Percentiles rank a stretch among this genome's conserved stretches.
Evolutionary conservation across 2,329 filamentous ascomycete genomes (phyloP).

Genomic region (Alternaria atra): DNA sequence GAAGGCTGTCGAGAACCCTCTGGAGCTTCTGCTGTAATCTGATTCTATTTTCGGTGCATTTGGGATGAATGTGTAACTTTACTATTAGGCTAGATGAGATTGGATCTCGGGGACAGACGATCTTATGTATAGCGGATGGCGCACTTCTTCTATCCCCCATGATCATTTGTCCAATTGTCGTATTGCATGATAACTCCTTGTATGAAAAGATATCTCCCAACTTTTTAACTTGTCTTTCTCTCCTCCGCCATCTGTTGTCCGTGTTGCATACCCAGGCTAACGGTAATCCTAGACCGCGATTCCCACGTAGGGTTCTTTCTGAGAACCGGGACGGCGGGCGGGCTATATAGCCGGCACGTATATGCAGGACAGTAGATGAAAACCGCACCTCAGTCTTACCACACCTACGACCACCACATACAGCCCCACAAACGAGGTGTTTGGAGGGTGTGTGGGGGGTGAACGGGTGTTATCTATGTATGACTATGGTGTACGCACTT

Average conservation of each 20-base stretch:
- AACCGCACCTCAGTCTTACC: not conserved
- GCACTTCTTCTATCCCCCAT: constrained; percentile 26
- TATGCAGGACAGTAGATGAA: constrained; percentile 11
- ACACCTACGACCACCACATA: not conserved
- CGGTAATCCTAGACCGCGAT: not conserved
- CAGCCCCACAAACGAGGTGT: constrained; percentile 2
- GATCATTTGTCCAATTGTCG: constrained; percentile 16
- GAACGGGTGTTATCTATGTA: not conserved
- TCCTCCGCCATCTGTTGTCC: not conserved
- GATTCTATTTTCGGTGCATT: constrained; percentile 21
- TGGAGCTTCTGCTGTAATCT: constrained; percentile 85
- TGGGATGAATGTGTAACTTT: constrained; percentile 33
- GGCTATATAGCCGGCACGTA: constrained; percentile 5
- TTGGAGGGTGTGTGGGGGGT: not conserved
- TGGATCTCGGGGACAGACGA: constrained; percentile 22
- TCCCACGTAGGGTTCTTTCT: not conserved
- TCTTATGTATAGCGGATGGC: constrained; percentile 46
- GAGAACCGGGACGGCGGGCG: not conserved
- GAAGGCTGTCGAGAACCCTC: constrained; percentile 96
- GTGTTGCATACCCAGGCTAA: not conserved
- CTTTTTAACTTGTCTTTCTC: constrained; percentile 6
- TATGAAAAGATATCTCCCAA: constrained; percentile 27
- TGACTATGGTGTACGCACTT: not conserved
- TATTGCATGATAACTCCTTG: constrained; percentile 22
- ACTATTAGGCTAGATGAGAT: constrained; percentile 26